Evolutionary conservation across 768 basidiomycete genomes (phyloP).

Genomic region (Mycena belliarum): DNA sequence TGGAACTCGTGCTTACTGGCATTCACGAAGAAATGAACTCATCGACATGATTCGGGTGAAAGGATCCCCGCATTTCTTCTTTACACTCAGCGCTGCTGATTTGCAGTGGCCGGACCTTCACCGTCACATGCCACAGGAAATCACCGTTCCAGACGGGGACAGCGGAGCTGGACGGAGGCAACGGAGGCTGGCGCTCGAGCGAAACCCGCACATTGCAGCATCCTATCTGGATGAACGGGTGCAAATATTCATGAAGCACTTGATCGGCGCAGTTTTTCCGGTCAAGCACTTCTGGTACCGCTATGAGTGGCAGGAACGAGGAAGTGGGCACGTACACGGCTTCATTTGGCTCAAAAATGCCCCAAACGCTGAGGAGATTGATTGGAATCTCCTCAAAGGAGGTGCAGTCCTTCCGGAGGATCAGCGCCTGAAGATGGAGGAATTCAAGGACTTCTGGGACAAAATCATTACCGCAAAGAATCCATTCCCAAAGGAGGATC

Average conservation of each 20-base stretch:
- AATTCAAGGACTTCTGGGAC: slow-evolving; percentile 20
- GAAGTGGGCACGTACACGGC: slow-evolving; percentile 28
- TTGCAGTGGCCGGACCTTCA: slow-evolving; percentile 34
- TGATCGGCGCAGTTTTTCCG: slow-evolving; percentile 5
- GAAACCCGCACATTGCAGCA: slow-evolving; percentile 28
- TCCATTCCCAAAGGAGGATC: too few relatives aligned
- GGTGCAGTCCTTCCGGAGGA: too few relatives aligned
- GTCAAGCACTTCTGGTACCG: slow-evolving; percentile 26
- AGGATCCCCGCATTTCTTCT: slow-evolving; percentile 29
- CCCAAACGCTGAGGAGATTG: slow-evolving; percentile 22
- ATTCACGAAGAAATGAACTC: slow-evolving; percentile 21
- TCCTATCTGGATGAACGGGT: slow-evolving; percentile 25
- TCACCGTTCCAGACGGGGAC: slow-evolving; percentile 15
- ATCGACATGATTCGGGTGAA: slow-evolving; percentile 5
- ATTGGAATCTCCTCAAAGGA: not conserved
- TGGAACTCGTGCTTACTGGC: slow-evolving; percentile 17
- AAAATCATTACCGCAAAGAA: slow-evolving; percentile 22
- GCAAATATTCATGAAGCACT: slow-evolving; percentile 23
- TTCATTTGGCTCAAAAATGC: slow-evolving; percentile 30
- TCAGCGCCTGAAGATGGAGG: not conserved
- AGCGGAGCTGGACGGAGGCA: slow-evolving; percentile 8
- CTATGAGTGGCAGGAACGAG: slow-evolving; percentile 26
- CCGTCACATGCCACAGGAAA: slow-evolving; percentile 28
- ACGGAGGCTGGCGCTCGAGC: slow-evolving; percentile 20
- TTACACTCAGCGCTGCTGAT: slow-evolving; percentile 30